Evolutionary conservation across 306 rosid species (phyloP).

Genomic region (Acacia crassicarpa): DNA sequence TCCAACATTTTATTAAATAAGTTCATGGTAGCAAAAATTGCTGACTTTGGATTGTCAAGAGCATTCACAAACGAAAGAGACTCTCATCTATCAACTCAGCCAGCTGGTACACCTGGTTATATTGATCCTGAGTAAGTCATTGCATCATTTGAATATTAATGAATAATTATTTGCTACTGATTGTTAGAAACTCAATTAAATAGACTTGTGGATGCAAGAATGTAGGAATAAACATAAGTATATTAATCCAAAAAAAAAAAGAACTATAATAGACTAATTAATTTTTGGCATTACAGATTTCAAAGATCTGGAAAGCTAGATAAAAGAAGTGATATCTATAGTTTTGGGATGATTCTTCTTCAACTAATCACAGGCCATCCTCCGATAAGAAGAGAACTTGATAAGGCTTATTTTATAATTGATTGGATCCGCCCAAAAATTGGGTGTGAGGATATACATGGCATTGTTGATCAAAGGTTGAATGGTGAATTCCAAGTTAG

Average conservation of each 20-base stretch:
- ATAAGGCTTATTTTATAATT: no score
- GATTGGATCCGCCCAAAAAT: no score
- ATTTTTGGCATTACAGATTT: not conserved
- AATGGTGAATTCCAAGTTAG: no score
- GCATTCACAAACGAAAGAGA: not conserved
- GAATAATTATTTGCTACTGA: no score
- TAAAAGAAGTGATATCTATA: not conserved
- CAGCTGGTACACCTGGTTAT: constrained; percentile 34
- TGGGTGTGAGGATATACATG: no score
- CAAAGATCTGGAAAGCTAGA: not conserved
- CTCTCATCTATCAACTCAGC: constrained; percentile 23
- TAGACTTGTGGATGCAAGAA: no score
- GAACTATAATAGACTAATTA: not conserved
- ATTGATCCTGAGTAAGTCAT: constrained; percentile 39
- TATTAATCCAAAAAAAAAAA: no score
- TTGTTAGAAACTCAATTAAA: not conserved
- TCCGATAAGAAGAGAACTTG: not conserved
- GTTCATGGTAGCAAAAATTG: constrained; percentile 36
- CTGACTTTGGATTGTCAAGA: constrained; percentile 46
- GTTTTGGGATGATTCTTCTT: constrained; percentile 1
- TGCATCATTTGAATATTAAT: no score
- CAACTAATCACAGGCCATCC: not conserved
- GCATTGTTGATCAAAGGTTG: no score
- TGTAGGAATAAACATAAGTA: no score
- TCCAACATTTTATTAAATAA: constrained; percentile 43